A percentile compares a stretch with the other conserved stretches of the same genome.
Conservation (phyloP, 495 filamentous ascomycete genomes). For the Jackrogersella multiformis region DNA sequence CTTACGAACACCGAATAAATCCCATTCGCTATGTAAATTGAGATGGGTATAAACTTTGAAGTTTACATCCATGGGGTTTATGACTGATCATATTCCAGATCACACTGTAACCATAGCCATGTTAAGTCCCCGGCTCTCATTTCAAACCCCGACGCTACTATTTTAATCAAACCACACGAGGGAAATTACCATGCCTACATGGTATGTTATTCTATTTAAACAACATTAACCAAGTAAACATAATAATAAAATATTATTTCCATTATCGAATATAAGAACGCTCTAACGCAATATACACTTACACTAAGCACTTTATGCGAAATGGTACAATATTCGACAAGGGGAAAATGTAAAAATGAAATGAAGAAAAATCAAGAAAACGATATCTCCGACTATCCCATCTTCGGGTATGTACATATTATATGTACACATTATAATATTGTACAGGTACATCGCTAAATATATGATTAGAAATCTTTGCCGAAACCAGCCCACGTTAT, state of each 20-base stretch:
- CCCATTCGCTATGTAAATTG: not conserved
- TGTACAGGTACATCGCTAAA: constrained; percentile 32
- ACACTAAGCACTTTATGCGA: not conserved
- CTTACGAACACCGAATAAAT: constrained; percentile 13
- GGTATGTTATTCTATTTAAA: too few relatives aligned
- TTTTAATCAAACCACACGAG: constrained; percentile 3
- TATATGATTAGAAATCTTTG: constrained; percentile 39
- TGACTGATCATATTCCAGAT: not conserved
- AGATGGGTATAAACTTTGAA: not conserved
- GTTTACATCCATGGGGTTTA: not conserved
- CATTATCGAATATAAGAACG: not conserved
- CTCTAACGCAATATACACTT: not conserved
- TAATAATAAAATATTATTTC: not conserved
- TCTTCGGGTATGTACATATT: too few relatives aligned
- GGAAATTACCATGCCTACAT: not conserved
- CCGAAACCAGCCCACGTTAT: constrained; percentile 42
- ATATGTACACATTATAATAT: too few relatives aligned
- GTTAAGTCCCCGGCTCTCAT: constrained; percentile 9
- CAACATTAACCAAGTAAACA: constrained; percentile 1
- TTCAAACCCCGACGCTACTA: constrained; percentile 16
- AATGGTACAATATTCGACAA: not conserved
- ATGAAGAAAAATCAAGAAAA: not conserved
- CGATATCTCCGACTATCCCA: not conserved
- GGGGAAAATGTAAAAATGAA: not conserved
- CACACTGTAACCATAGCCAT: not conserved